Evolutionary conservation across 495 filamentous ascomycete species (phyloP).

Genomic region (Pseudomonodictys pantanalensis): DNA sequence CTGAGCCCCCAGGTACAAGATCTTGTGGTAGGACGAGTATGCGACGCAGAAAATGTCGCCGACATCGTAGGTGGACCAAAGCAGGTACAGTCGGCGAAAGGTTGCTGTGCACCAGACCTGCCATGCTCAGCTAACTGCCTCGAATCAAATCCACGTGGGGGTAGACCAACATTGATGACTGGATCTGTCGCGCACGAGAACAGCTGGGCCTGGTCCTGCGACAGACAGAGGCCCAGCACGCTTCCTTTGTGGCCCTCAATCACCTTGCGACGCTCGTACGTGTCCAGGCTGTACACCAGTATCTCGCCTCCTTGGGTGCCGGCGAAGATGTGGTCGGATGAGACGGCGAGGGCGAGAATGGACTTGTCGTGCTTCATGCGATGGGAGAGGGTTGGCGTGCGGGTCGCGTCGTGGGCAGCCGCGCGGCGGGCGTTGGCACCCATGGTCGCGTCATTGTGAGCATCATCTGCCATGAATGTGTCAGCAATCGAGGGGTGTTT

Average conservation of each 20-base stretch:
- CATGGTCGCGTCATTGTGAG: slow-evolving; percentile 19
- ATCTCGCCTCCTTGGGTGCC: slow-evolving; percentile 92
- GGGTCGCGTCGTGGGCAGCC: not conserved
- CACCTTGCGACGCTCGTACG: slow-evolving; percentile 70
- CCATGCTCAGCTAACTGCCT: slow-evolving; percentile 39
- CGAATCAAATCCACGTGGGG: not conserved
- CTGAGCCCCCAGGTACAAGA: slow-evolving; percentile 87
- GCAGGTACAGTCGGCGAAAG: slow-evolving; percentile 74
- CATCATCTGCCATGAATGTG: slow-evolving; percentile 16
- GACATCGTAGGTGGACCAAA: slow-evolving; percentile 91
- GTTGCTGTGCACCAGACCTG: slow-evolving; percentile 64
- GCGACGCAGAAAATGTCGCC: slow-evolving; percentile 92
- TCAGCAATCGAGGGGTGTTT: slow-evolving; percentile 7
- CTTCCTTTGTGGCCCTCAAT: slow-evolving; percentile 86
- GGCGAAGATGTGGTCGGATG: slow-evolving; percentile 66
- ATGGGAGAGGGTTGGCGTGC: slow-evolving; percentile 58
- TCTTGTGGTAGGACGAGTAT: slow-evolving; percentile 74
- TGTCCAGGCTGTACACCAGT: slow-evolving; percentile 80
- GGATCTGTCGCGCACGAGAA: slow-evolving; percentile 95
- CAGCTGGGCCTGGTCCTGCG: slow-evolving; percentile 67
- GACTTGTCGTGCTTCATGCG: slow-evolving; percentile 68
- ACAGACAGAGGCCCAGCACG: slow-evolving; percentile 79
- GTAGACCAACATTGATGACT: slow-evolving; percentile 74
- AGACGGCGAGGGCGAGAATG: slow-evolving; percentile 68
- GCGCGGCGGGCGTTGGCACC: slow-evolving; percentile 1